Base-by-base conservation (phyloP, 495 filamentous ascomycete genomes). In the Recurvomyces mirabilis region DNA sequence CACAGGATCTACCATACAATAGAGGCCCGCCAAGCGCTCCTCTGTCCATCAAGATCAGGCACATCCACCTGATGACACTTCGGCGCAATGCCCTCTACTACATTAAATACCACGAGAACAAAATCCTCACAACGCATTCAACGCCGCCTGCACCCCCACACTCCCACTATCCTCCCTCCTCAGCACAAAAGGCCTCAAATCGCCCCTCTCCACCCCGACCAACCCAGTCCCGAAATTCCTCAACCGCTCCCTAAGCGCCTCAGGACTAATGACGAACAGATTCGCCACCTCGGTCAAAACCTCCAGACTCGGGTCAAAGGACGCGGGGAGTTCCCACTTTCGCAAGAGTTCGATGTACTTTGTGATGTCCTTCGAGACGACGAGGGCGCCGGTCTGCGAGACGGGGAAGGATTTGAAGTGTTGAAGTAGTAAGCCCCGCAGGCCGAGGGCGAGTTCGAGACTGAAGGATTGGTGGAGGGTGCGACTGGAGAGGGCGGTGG, bases 351-450 rank as follows among this genome's bases (percentile, higher is more conserved):
- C 77, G 4, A 83, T 78, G 59, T 99, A 99, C 53, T 82, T 84
- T 13, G 83, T 85, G 53, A 95, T 82, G 60, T 99, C 93, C 70
- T 94, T 94, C 36, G 82, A 87, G 20, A 96, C 86, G 76, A 95
- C 88, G 31, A 99, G 71, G 0, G 85, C 91, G 35, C 93, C 93
- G 0, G 87, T 82, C 24, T 87, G 83, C 59, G 83, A 93, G 30
- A 96, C 86, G 33, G 74, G 74, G 65, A 93, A 96, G 52, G 84
- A 85, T 56, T 91, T 93, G 65, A 96, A 83, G 65, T 99, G 93
- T 49, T 88, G 84, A 39, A 96, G 75, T 15, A 99, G 68, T 2
- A 89, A 69, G 23, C 64, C 66, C 46, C 86, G 81, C 21, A 91
- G 71, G 38, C 80, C 81, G 11, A 84, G 61, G 19, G 87, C 88